phyloP scores from a whole-genome alignment of 2,329 filamentous ascomycete genomes.

The Ceratocystis variospora region DNA sequence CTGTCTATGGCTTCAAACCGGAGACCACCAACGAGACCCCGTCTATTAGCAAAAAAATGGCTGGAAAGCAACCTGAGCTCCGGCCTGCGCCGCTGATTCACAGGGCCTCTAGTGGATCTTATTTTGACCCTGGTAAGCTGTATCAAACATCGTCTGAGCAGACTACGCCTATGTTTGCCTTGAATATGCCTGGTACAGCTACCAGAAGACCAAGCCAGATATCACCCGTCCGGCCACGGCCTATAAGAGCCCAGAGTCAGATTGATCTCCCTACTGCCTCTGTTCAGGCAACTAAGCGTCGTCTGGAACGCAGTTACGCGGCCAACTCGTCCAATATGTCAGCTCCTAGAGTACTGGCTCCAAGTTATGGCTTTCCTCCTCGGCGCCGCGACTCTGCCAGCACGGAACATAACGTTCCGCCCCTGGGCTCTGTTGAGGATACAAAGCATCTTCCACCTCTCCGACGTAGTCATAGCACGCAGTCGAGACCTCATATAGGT shows the following conservation, averaged over 20 bases:
- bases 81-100: constrained; percentile 1
- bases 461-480: constrained; percentile 13
- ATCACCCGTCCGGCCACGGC: constrained; percentile 9
- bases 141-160: not conserved
- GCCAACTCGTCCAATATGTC: constrained; percentile 12
- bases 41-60: constrained; percentile 32
- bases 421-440: constrained; percentile 1
- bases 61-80: constrained; percentile 34
- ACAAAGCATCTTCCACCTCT: constrained; percentile 10
- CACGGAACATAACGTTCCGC: constrained; percentile 1
- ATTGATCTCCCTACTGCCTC: constrained; percentile 14
- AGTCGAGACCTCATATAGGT: not conserved
- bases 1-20: not conserved
- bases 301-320: constrained; percentile 4
- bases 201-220: not conserved
- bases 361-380: constrained; percentile 12
- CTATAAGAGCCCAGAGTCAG: constrained; percentile 12
- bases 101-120: constrained; percentile 4
- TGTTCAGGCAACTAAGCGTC: constrained; percentile 12
- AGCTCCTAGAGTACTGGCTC: not conserved
- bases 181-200: not conserved
- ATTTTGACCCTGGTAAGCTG: not conserved
- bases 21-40: not conserved
- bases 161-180: not conserved
- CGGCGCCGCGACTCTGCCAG: constrained; percentile 13